These are phyloP conservation scores for Fusarium sambucinum DNA, from an alignment of 2,329 filamentous ascomycete genomes.

Conservation along the genomic window DNA sequence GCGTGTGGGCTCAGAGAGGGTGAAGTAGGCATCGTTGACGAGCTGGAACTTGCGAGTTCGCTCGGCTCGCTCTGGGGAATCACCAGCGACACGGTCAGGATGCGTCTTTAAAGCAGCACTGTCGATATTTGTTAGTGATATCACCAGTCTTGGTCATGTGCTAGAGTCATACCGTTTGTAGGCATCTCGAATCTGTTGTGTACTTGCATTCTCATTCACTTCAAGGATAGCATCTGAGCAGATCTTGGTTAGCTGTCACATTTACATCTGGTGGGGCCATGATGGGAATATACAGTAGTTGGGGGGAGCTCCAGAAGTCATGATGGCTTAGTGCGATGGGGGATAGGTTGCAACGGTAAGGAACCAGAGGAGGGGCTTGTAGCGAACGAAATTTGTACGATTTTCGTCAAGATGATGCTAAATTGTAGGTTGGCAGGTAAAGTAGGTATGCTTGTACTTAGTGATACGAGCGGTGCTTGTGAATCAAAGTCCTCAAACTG, in stretches of 20 bases:
- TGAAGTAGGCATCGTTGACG: conserved; percentile 94
- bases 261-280: conserved; percentile 27
- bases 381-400: conserved; percentile 18
- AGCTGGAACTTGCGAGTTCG: conserved; percentile 92
- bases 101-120: conserved; percentile 92
- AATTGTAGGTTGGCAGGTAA: conserved; percentile 22
- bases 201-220: conserved; percentile 77
- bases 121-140: conserved; percentile 33
- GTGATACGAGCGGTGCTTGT: conserved; percentile 1
- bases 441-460: conserved; percentile 13
- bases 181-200: conserved; percentile 88
- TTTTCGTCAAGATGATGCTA: conserved; percentile 16
- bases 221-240: conserved; percentile 78
- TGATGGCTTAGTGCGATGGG: conserved; percentile 39
- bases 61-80: conserved; percentile 83
- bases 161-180: conserved; percentile 79
- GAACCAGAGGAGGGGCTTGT: conserved; percentile 5
- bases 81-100: conserved; percentile 86
- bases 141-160: background rate
- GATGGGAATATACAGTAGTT: conserved; percentile 67
- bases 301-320: conserved; percentile 60
- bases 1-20: conserved; percentile 81
- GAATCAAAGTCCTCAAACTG: conserved; percentile 25
- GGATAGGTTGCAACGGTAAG: conserved; percentile 4
- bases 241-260: conserved; percentile 27